Base-by-base conservation (phyloP, 768 basidiomycete species). In the Grammothele lineata region DNA sequence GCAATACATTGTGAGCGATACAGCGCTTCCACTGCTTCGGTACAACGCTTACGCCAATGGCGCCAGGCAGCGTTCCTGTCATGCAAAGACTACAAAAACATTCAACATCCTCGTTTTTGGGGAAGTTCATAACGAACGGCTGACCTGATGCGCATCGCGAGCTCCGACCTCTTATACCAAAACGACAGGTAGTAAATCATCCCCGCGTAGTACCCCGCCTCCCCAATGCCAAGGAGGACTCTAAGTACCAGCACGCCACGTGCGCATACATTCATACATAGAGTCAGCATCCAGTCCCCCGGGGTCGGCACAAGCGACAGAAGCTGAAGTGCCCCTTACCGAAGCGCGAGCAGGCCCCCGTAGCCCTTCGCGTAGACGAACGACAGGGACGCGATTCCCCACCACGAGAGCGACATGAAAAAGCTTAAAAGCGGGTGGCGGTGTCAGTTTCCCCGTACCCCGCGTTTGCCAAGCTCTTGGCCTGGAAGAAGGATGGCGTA, bases 111-210 rank as follows among this genome's bases (percentile, higher is more conserved):
- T n/a, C n/a, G n/a, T n/a, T n/a, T n/a, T n/a, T n/a, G n/a, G 7
- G 6, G 34, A 22, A 24, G 21, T 17, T 6, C n/a, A n/a, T n/a
- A n/a, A n/a, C n/a, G n/a, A n/a, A 25, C 3, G 19, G 42, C 61
- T 7, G 41, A 74, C 74, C 72, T 75, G 40, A 76, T 75, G 22
- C 76, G 66, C 48, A 74, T 62, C 0, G 78, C 77, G 12, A 80
- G 66, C 55, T 80, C 76, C 73, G 50, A 26, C 23, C 41, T 34
- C 45, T 58, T 62, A 46, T 76, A 78, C 78, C 78, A 80, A 59
- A 80, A 80, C 0, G 78, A 79, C 22, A 79, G 60, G 53, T 80
- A 80, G 49, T 80, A 80, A 5, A 80, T 78, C 73, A 79, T 75
- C 6, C 78, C 78, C 1, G 77, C 77, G 48, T 80, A 80, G 48